A percentile compares a stretch with the other conserved stretches of the same genome.
Evolutionary conservation across 176 grass and related monocot species (phyloP).

Genomic region (Puccinellia tenuiflora): DNA sequence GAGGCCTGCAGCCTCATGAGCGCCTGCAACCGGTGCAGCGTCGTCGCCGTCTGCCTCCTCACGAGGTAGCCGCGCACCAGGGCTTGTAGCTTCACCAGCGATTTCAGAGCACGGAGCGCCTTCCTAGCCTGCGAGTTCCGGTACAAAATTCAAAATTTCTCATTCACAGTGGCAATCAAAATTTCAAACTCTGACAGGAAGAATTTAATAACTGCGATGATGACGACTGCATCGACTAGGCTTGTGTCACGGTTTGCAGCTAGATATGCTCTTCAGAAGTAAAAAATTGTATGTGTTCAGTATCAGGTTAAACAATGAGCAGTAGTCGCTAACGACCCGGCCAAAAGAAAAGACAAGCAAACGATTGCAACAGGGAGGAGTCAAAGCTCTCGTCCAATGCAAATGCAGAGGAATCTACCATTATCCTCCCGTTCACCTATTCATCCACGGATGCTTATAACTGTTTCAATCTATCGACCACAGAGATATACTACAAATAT

Average conservation of each 20-base stretch:
- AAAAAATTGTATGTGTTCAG: slow-evolving; percentile 10
- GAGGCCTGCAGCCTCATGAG: slow-evolving; percentile 63
- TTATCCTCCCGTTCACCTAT: neutral
- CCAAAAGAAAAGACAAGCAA: neutral
- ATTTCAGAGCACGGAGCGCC: slow-evolving; percentile 77
- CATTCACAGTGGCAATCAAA: neutral
- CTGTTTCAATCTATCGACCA: neutral
- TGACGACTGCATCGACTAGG: slow-evolving; percentile 22
- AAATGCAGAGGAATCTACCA: slow-evolving; percentile 21
- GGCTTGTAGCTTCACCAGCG: slow-evolving; percentile 85
- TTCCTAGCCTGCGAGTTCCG: slow-evolving; percentile 51
- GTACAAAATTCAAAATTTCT: slow-evolving; percentile 19
- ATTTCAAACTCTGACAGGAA: neutral
- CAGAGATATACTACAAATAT: neutral
- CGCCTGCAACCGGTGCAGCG: slow-evolving; percentile 64
- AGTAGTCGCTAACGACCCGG: slow-evolving; percentile 12
- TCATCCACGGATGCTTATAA: neutral
- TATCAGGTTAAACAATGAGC: slow-evolving; percentile 9
- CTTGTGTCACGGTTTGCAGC: slow-evolving; percentile 25
- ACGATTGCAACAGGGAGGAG: neutral
- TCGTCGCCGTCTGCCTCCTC: slow-evolving; percentile 59
- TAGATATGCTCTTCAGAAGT: neutral
- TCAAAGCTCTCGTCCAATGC: slow-evolving; percentile 37
- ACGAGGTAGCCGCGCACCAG: slow-evolving; percentile 83
- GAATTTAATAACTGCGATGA: neutral